Percentiles rank a stretch among this genome's conserved stretches.
These are phyloP conservation scores for Bonia amplexicaulis DNA, from an alignment of 176 grass and related monocot species.

Conservation along the genomic window DNA sequence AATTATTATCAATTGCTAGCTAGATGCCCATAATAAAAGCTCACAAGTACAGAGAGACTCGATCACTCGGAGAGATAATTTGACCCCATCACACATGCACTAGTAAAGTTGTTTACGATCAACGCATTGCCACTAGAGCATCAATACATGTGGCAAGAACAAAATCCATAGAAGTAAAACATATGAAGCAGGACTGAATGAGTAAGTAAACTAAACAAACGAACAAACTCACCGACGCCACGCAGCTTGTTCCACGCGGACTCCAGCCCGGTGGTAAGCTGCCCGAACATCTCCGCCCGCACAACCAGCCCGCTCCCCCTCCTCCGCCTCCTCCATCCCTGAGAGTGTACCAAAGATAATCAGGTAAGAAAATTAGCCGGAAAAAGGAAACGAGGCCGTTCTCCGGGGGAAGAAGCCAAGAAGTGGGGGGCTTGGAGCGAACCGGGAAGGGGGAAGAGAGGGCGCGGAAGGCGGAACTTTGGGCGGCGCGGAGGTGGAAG, in stretches of 20 bases:
- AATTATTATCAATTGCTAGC: neutral
- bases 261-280: conserved; percentile 88
- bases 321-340: conserved; percentile 18
- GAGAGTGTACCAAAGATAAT: neutral
- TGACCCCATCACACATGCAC: neutral
- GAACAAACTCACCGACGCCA: conserved; percentile 53
- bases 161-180: neutral
- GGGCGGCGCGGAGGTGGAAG: conserved; percentile 8
- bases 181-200: neutral
- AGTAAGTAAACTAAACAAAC: too few relatives aligned
- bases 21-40: neutral
- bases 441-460: neutral
- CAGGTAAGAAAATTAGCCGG: neutral
- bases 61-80: neutral
- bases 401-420: neutral
- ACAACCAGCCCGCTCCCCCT: conserved; percentile 51
- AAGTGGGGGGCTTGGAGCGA: neutral
- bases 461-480: neutral
- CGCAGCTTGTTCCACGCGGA: conserved; percentile 96
- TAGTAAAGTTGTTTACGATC: neutral
- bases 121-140: neutral
- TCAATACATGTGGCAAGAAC: neutral
- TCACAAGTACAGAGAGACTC: neutral
- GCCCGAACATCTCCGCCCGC: conserved; percentile 91
- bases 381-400: neutral